Percentiles rank a stretch among this genome's conserved stretches.
phyloP scores from a whole-genome alignment of 225 moss, liverwort and hornwort species.

The Anthoceros angustus region DNA sequence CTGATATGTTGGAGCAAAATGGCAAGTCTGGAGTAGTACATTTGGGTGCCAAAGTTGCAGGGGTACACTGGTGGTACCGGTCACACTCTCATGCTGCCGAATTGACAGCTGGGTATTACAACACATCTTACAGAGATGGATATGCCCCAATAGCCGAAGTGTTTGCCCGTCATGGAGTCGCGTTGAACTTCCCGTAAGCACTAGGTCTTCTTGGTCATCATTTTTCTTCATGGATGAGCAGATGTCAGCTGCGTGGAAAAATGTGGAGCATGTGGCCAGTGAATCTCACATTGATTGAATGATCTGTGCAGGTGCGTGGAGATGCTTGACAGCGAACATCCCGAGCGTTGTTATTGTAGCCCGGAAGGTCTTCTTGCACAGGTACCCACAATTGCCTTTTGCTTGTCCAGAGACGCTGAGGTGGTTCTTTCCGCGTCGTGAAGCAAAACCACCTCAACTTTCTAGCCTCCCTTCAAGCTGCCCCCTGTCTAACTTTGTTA shows the following conservation, averaged over 20 bases:
- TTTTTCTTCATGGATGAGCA: neutral
- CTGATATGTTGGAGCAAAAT: conserved; percentile 6
- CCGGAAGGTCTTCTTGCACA: conserved; percentile 35
- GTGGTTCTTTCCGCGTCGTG: neutral
- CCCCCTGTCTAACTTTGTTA: neutral
- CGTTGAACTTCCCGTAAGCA: conserved; percentile 26
- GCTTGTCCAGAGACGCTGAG: neutral
- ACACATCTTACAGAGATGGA: conserved; percentile 28
- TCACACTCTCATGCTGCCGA: conserved; percentile 37
- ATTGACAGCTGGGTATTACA: conserved; percentile 40
- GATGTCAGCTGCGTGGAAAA: neutral
- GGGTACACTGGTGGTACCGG: conserved; percentile 39
- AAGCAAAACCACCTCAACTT: neutral
- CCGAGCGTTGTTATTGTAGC: conserved; percentile 22
- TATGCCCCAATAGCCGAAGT: conserved; percentile 33
- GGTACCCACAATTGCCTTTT: conserved; percentile 12
- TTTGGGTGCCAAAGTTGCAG: conserved; percentile 23
- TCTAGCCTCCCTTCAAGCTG: neutral
- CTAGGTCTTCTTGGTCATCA: neutral
- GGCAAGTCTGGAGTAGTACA: neutral
- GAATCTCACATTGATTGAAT: neutral
- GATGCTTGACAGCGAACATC: conserved; percentile 40
- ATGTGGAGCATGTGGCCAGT: neutral
- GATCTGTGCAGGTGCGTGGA: conserved; percentile 18
- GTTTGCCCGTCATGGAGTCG: conserved; percentile 28